Percentiles rank a stretch among this genome's conserved stretches.
Evolutionary conservation across 768 basidiomycete genomes (phyloP).

Genomic region (Lenzites betulinus): DNA sequence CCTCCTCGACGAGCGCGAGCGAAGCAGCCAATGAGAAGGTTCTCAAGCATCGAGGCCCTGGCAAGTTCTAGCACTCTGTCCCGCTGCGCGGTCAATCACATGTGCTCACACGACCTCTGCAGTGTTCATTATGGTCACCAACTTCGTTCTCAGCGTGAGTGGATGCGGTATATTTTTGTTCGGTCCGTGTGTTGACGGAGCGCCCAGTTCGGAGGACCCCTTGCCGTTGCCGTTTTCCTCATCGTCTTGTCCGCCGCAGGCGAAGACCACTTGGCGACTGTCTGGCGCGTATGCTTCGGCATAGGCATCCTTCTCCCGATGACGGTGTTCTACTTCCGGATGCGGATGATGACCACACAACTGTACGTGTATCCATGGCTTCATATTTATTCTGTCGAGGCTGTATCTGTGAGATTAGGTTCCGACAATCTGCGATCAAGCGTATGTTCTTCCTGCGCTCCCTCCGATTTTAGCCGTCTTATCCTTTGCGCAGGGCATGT

Average conservation of each 20-base stretch:
- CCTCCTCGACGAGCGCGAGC: slow-evolving; percentile 65
- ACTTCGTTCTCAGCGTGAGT: slow-evolving; percentile 64
- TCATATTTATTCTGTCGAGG: neutral
- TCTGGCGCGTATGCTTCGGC: slow-evolving; percentile 70
- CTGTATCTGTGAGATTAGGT: slow-evolving; percentile 14
- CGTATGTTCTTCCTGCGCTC: slow-evolving; percentile 38
- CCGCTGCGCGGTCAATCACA: neutral
- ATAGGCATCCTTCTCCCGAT: slow-evolving; percentile 64
- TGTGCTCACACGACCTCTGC: neutral
- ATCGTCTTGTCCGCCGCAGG: slow-evolving; percentile 70
- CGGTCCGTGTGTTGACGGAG: slow-evolving; percentile 12
- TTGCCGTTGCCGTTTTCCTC: slow-evolving; percentile 66
- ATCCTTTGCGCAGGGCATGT: slow-evolving; percentile 43
- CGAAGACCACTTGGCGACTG: slow-evolving; percentile 57
- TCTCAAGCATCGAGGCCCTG: slow-evolving; percentile 58
- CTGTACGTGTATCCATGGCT: slow-evolving; percentile 38
- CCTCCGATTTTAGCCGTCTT: neutral
- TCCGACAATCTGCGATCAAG: slow-evolving; percentile 65
- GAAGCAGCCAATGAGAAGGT: slow-evolving; percentile 77
- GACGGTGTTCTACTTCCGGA: slow-evolving; percentile 70
- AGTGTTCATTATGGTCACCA: slow-evolving; percentile 79
- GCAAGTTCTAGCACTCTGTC: slow-evolving; percentile 32
- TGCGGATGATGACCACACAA: slow-evolving; percentile 69
- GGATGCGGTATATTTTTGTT: slow-evolving; percentile 6
- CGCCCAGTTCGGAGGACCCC: slow-evolving; percentile 61